These are phyloP conservation scores for Penicillium verhagenii DNA, from an alignment of 495 filamentous ascomycete genomes.

Conservation along the genomic window DNA sequence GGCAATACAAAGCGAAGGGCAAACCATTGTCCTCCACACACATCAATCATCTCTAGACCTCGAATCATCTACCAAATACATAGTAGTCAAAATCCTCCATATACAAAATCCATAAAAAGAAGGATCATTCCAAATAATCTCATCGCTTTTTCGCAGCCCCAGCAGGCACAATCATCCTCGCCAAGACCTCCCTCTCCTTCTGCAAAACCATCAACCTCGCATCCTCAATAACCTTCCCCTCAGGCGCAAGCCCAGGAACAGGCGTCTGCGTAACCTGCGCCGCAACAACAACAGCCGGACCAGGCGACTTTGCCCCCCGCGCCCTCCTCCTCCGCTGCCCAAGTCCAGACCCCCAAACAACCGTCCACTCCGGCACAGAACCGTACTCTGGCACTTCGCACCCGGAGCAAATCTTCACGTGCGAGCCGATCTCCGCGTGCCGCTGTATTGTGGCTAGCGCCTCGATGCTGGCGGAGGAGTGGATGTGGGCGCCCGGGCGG, in stretches of 20 bases:
- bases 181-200: conserved; percentile 44
- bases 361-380: conserved; percentile 38
- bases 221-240: conserved; percentile 44
- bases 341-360: conserved; percentile 42
- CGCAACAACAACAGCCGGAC: conserved; percentile 23
- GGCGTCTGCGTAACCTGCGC: conserved; percentile 20
- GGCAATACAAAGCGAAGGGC: too few relatives aligned
- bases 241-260: conserved; percentile 23
- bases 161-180: conserved; percentile 36
- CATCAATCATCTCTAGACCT: neutral
- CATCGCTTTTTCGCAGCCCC: conserved; percentile 33
- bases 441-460: conserved; percentile 29
- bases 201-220: conserved; percentile 45
- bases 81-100: too few relatives aligned
- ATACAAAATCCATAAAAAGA: neutral
- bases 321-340: conserved; percentile 36
- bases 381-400: conserved; percentile 31
- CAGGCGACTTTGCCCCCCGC: conserved; percentile 20
- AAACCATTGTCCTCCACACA: too few relatives aligned
- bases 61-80: too few relatives aligned
- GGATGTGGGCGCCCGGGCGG: conserved; percentile 35
- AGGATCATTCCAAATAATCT: neutral
- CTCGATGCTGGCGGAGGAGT: conserved; percentile 37
- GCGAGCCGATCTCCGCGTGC: conserved; percentile 35
- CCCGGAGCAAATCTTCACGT: conserved; percentile 41